Evolutionary conservation across 164 flowering plant species (phyloP).

Genomic region (Malania oleifera): DNA sequence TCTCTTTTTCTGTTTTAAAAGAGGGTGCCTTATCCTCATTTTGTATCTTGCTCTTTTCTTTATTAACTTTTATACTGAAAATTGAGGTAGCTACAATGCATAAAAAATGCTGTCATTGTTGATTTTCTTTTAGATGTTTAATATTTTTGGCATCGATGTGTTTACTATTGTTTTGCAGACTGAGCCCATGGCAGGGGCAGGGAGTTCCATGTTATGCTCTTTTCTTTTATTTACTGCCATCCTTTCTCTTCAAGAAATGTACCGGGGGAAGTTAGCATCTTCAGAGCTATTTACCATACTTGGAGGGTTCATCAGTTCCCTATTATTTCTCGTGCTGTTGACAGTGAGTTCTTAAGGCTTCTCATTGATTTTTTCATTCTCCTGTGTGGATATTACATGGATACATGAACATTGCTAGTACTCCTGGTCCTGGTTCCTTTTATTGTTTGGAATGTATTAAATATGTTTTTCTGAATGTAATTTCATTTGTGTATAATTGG

Average conservation of each 20-base stretch:
- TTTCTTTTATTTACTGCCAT: conserved; percentile 61
- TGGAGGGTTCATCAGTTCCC: conserved; percentile 87
- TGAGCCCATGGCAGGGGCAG: conserved; percentile 61
- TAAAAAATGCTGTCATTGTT: too few species aligned
- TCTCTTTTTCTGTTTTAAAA: too few species aligned
- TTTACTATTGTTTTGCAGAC: conserved; percentile 3
- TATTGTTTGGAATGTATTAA: too few species aligned
- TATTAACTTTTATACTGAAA: too few species aligned
- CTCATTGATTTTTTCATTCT: neutral
- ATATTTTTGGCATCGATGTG: too few species aligned
- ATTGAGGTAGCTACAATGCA: too few species aligned
- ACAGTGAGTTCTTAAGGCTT: conserved; percentile 48
- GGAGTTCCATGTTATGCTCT: conserved; percentile 82
- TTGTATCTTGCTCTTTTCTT: too few species aligned
- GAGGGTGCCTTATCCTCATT: too few species aligned
- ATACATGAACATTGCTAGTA: neutral
- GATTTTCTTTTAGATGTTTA: too few species aligned
- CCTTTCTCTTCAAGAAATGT: conserved; percentile 84
- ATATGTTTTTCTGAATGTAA: too few species aligned
- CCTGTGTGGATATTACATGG: neutral
- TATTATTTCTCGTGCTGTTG: conserved; percentile 62
- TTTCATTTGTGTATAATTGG: too few species aligned
- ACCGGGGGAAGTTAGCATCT: conserved; percentile 80
- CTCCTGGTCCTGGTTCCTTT: too few species aligned
- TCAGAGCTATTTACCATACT: conserved; percentile 84